These are phyloP conservation scores for Spinacia oleracea DNA, from an alignment of 179 eudicot genomes.

Conservation along the genomic window DNA sequence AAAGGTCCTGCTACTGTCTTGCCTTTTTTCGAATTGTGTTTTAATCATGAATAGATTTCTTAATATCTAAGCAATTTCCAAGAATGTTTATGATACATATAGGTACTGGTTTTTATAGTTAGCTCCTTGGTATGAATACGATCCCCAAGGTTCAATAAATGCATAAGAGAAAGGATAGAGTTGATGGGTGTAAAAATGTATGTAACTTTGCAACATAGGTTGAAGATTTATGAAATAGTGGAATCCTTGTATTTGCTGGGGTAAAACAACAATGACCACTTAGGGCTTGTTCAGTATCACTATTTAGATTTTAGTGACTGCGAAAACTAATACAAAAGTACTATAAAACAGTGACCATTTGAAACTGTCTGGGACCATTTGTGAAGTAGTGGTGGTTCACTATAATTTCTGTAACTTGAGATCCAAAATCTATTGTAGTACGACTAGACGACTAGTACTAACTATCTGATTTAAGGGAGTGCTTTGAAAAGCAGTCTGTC, in stretches of 20 bases:
- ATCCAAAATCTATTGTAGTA: background rate
- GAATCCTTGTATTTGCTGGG: too few relatives aligned
- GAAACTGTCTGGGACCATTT: background rate
- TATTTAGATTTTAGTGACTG: too few relatives aligned
- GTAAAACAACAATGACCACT: too few relatives aligned
- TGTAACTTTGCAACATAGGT: background rate
- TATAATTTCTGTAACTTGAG: background rate
- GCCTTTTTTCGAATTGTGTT: slow-evolving; percentile 3
- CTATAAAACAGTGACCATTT: too few relatives aligned
- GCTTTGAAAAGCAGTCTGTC: background rate
- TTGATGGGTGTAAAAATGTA: background rate
- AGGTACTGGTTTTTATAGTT: background rate
- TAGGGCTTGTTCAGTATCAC: too few relatives aligned
- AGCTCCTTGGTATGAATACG: background rate
- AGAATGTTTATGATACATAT: background rate
- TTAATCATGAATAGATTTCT: background rate
- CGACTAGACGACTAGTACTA: background rate
- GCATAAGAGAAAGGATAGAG: background rate
- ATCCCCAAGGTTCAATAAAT: background rate
- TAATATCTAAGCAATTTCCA: background rate
- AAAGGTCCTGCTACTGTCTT: slow-evolving; percentile 42
- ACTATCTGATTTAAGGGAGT: background rate
- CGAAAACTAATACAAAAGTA: too few relatives aligned
- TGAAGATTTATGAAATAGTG: background rate
- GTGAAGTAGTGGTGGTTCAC: background rate